Base-by-base conservation (phyloP, 1,284 basidiomycete species). In the Fistulinella cinereoalba region DNA sequence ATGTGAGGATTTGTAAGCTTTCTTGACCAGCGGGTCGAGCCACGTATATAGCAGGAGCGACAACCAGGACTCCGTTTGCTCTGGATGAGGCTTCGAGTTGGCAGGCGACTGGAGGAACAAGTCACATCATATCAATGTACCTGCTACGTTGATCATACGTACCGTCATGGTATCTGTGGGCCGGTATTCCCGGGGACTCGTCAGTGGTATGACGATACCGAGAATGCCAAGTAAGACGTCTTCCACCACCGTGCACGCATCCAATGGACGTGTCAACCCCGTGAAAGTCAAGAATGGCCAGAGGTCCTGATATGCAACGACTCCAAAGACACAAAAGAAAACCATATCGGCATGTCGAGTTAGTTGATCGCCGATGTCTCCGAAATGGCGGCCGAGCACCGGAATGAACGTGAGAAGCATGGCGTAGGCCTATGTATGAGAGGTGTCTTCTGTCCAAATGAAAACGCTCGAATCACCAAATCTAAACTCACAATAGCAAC, bases 1-100 rank as follows among this genome's bases (percentile, higher is more conserved):
- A 57, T 76, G 71, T 6, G 69, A 61, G 24, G 74, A 51, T 29
- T 65, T 64, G 51, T 73, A 71, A n/a, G 71, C 77, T 21, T 66
- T 45, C 11, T 70, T 70, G 37, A 85, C 70, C 37, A 82, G 61
- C 0, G 69, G 66, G 47, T 83, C 74, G 57, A 87, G 65, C 69
- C 80, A 88, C 23, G 72, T 69, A 64, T 76, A 88, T 32, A 78
- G 71, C 13, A 74, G 37, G 51, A 81, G 68, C 3, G 77, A 82
- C 15, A 83, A 55, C 39, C 78, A 66, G 0, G 83, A 79, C 0
- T 82, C 76, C 0, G 80, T 84, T 59, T 88, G 85, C 56, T 88
- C 84, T 3, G 81, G 80, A 62, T 80, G 83, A 7, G 75, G 72
- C 56, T 83, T 78, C 18, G 6, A 8, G n/a, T 76, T 78, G 21